These are phyloP conservation scores for Urochloa ruziziensis DNA, from an alignment of 176 grass and related monocot genomes.

Conservation along the genomic window DNA sequence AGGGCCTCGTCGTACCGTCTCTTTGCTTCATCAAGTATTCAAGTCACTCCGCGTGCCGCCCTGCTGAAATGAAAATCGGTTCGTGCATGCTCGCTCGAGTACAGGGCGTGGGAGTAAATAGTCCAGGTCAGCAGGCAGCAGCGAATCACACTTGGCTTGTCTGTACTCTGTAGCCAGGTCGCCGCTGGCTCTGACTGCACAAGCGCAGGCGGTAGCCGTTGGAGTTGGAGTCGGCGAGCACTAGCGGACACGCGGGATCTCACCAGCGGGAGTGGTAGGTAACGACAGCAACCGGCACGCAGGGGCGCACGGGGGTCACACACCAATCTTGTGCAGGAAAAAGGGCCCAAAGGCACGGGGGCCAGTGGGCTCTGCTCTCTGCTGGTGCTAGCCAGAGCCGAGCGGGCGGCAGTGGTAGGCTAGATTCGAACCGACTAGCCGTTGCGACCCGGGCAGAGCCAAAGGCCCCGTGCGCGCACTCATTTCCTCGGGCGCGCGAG, in stretches of 20 bases:
- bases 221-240: not conserved
- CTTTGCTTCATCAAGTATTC: not conserved
- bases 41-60: not conserved
- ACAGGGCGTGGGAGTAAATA: too few species aligned
- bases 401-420: not conserved
- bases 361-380: not conserved
- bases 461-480: not conserved
- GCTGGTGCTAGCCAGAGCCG: not conserved
- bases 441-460: not conserved
- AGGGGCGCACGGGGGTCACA: not conserved
- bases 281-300: not conserved
- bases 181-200: too few species aligned
- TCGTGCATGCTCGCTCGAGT: too few species aligned
- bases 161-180: not conserved
- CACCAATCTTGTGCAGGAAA: not conserved
- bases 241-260: not conserved
- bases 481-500: not conserved
- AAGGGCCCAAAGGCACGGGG: not conserved
- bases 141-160: too few species aligned
- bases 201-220: constrained; percentile 24
- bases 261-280: not conserved
- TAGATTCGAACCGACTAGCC: constrained; percentile 14
- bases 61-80: not conserved
- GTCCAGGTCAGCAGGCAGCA: not conserved
- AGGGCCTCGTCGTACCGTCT: not conserved